Evolutionary conservation across 2,329 filamentous ascomycete genomes (phyloP), one percentile per base, ranked within the genome.

Genomic region (Neofusicoccum sp.): DNA sequence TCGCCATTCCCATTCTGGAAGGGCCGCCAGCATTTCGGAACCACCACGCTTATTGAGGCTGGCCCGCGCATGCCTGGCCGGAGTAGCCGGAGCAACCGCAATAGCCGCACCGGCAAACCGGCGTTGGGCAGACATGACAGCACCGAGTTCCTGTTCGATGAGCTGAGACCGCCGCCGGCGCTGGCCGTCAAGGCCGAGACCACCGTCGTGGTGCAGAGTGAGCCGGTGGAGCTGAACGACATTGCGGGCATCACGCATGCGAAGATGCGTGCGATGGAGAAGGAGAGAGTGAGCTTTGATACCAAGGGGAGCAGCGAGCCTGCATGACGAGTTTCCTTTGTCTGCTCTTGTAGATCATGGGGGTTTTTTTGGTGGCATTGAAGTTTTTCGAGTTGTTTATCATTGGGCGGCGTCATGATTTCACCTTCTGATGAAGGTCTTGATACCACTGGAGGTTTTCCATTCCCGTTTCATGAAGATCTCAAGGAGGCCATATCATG

Each of bases 11-110:
- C 61, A 3, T 64, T 72, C 67, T 76, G 74, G 66, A 50, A 70
- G 12, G 73, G 70, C 6, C 66, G 69, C 0, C 71, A 72, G 7
- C 77, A 76, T 12, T 79, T 81, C 62, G 79, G 80, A 16, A 82
- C 79, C 12, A 79, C 78, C 4, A 80, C 80, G 22, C 78, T 77
- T 22, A 79, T 83, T 61, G 76, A 73, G 65, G 73, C 74, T 7
- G 41, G 64, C 36, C 36, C n/a, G 47, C 33, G 33, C 47, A n/a
- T 39, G n/a, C 14, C 37, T 16, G 11, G 45, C 37, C 52, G 34
- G 12, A 4, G 7, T 12, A 14, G 33, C 7, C 43, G 12, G 31
- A 33, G 29, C 28, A 47, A 14, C n/a, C 49, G 36, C 3, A 22
- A 29, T 8, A n/a, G 63, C 74, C 4, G 77, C 77, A 62, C 65